Conservation (phyloP, 208 protist genomes). For the Acanthamoeba rhysodes region DNA sequence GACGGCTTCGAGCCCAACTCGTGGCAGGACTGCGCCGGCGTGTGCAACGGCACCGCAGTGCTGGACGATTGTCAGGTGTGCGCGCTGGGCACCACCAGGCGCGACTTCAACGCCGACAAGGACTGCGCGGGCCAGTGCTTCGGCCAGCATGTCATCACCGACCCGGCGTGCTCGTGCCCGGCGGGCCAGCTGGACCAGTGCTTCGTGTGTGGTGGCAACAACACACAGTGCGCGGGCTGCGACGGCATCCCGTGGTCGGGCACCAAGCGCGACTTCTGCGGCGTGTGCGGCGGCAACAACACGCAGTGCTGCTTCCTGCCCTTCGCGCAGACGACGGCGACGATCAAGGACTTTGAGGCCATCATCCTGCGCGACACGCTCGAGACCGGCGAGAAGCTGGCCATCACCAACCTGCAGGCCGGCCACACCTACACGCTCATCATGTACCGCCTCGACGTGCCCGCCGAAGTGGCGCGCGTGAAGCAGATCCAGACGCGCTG, state of each 20-base stretch:
- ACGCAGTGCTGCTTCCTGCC: constrained; percentile 58
- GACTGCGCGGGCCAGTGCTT: constrained; percentile 12
- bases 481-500: constrained; percentile 65
- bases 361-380: constrained; percentile 43
- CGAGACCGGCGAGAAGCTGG: constrained; percentile 50
- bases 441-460: constrained; percentile 64
- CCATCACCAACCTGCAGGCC: constrained; percentile 31
- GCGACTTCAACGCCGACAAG: constrained; percentile 64
- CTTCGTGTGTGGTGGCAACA: constrained; percentile 59
- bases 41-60: constrained; percentile 20
- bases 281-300: constrained; percentile 73
- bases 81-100: constrained; percentile 10
- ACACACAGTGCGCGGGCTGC: constrained; percentile 61
- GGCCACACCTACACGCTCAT: constrained; percentile 41
- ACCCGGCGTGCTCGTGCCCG: constrained; percentile 55
- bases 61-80: constrained; percentile 8
- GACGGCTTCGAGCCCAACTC: not conserved
- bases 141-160: constrained; percentile 52
- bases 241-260: constrained; percentile 34
- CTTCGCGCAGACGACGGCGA: constrained; percentile 55
- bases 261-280: constrained; percentile 35
- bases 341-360: constrained; percentile 36
- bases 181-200: constrained; percentile 48
- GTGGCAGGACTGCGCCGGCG: constrained; percentile 49
- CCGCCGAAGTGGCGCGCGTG: constrained; percentile 48